Base-by-base conservation (phyloP, 345 rosid species). In the Arabis alpina region DNA sequence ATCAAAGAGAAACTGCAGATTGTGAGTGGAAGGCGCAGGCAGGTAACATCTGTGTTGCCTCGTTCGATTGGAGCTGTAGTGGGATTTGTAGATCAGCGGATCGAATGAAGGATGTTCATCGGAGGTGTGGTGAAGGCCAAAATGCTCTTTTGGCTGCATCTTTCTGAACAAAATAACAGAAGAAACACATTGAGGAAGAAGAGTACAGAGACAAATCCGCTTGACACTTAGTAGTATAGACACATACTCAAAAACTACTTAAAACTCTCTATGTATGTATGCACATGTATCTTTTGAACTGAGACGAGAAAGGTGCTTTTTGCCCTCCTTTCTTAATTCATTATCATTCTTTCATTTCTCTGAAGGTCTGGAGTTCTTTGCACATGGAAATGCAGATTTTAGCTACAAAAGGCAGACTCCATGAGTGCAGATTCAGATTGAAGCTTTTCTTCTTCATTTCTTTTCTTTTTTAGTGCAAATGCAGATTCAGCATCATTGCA, bases 1-100 rank as follows among this genome's bases (percentile, higher is more conserved):
- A 74, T 43, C 50, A 52, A 25, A 62, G 61, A 30, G 43, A 25
- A 70, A 56, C 27, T 23, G 64, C 84, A 93, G 97, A 93, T 74
- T 90, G 97, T 11, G 96, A 93, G 81, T 93, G 98, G 97, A 93
- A 88, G 70, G 97, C 93, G 19, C 98, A 90, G 73, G 98, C 98
- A 0, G 96, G 98, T 68, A 93, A 90, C 68, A 44, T 82, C 51
- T 93, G 97, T 16, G 90, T 87, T 72, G 98, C 98, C 71, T 91
- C 94, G 24, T 93, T 88, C 37, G 96, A 91, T 47, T 93, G 97
- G 97, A 85, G 78, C 70, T 93, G 96, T 80, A 87, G 97, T 10
- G 97, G 97, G 50, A 76, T 93, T 12, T 93, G 98, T 86, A 89
- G 73, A 79, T 88, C 97, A 3, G 91, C 82, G 0, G 97, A 91